Base-by-base conservation (phyloP, 106 monocot genomes). In the Phalaenopsis aphrodite region DNA sequence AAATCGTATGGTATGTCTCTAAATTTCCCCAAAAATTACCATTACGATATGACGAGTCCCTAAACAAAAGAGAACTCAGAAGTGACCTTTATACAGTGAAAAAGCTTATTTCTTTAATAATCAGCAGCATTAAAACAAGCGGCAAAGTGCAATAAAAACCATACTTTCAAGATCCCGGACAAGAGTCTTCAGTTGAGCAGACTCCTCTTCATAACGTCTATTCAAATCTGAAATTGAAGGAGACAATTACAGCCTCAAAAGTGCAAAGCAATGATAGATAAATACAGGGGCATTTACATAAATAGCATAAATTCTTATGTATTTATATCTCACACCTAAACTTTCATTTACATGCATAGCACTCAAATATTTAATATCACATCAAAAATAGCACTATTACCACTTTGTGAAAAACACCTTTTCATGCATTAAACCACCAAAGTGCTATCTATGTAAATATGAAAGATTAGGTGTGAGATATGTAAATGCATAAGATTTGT, bases 111-210 rank as follows among this genome's bases (percentile, higher is more conserved):
- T 69, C 12, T 41, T 69, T 37, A 52, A 52, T 37, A 69, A 39
- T 37, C 30, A 41, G 42, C 10, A 74, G 64, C 61, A 9, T 39
- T 68, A 24, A 73, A 67, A 36, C 24, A 77, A 57, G 52, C 3
- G 55, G 37, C 38, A 47, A 77, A 77, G 8, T 77, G 39, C 43
- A n/a, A 57, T 47, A 9, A 58, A 79, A 73, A n/a, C 30, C 84
- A 81, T 90, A 98, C 97, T 91, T 85, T 92, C 85, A 84, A 92
- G 86, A 61, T 92, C 89, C 79, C 45, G 86, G 82, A 94, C 80
- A 49, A 94, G 82, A 83, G 83, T 75, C 87, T 86, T 98, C 88
- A 98, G 77, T 75, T 88, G 92, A 36, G 77, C 79, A 30, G 78
- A 82, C 82, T 98, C 90, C 79, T 94, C 97, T 75, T 90, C 85